Evolutionary conservation across 352 stramenopile genomes (phyloP), one percentile per base, ranked within the genome.

Genomic region (Pythium graminicola): DNA sequence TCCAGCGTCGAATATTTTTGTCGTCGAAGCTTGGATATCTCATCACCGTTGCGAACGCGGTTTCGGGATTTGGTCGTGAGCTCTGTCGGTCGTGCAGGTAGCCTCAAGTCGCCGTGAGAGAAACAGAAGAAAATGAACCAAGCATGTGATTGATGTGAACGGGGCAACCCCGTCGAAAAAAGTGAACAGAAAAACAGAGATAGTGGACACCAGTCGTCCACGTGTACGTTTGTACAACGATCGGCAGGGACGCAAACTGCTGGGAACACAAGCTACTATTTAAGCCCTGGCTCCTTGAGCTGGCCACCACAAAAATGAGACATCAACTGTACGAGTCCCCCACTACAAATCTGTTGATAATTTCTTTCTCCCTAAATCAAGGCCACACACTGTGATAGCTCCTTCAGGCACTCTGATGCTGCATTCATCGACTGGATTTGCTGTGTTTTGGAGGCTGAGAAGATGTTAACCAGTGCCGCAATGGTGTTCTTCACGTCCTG

Each of bases 41-140:
- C 73, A 49, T 89, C 78, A 39, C 76, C 73, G 6, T 50, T 87
- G 46, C 70, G 68, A 8, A 60, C 68, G 11, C 68, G 67, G 42
- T 77, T 89, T 23, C 76, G 72, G 24, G 76, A 89, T 38, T 61
- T 89, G 48, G 62, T 84, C 55, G 61, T 89, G 14, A 56, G 71
- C 67, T 82, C 78, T 17, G 63, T 69, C 14, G 59, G 64, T n/a
- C 60, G 67, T 23, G 64, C 67, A 0, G 69, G 70, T 17, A 84
- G 73, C 60, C 83, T 81, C 54, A 74, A 73, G n/a, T 69, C 69
- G 28, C 52, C 58, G 14, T 66, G 52, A 60, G 24, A 54, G 10
- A 28, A 46, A 8, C 32, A 54, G 26, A 32, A 53, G 32, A 14
- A 43, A 20, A 36, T 14, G 31, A 36, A 9, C 31, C 31, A 36